Evolutionary conservation across 176 grass and related monocot genomes (phyloP).

Genomic region (Bonia amplexicaulis): DNA sequence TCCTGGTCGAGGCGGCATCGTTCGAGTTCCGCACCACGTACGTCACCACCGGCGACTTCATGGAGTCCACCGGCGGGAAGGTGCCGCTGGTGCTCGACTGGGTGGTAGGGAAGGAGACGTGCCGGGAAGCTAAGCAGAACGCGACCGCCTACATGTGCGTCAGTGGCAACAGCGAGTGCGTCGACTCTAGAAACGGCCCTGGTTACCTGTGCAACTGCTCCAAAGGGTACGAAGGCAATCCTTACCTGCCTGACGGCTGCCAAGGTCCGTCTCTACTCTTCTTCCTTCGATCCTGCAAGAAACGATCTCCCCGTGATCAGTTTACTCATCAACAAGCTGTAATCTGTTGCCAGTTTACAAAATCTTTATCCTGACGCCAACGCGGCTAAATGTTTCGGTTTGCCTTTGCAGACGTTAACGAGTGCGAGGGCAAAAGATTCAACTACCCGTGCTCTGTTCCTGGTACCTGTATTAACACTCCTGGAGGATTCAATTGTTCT

Average conservation of each 20-base stretch:
- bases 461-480: slow-evolving; percentile 41
- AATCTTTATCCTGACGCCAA: not conserved
- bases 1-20: slow-evolving; percentile 42
- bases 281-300: not conserved
- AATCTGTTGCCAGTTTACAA: not conserved
- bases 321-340: not conserved
- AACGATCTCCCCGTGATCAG: not conserved
- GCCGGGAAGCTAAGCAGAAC: slow-evolving; percentile 31
- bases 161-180: slow-evolving; percentile 40
- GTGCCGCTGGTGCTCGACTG: slow-evolving; percentile 65
- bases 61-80: not conserved
- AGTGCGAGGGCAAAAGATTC: slow-evolving; percentile 31
- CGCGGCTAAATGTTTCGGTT: not conserved
- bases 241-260: slow-evolving; percentile 58
- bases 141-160: slow-evolving; percentile 41
- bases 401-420: slow-evolving; percentile 50
- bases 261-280: slow-evolving; percentile 21
- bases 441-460: slow-evolving; percentile 47
- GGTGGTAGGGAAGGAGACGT: slow-evolving; percentile 55
- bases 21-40: slow-evolving; percentile 55
- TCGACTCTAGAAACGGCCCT: slow-evolving; percentile 40
- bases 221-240: slow-evolving; percentile 60
- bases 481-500: slow-evolving; percentile 38
- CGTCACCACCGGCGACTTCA: slow-evolving; percentile 42
- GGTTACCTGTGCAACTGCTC: slow-evolving; percentile 74